phyloP scores from a whole-genome alignment of 768 basidiomycete species.

The Lactarius indigo region DNA sequence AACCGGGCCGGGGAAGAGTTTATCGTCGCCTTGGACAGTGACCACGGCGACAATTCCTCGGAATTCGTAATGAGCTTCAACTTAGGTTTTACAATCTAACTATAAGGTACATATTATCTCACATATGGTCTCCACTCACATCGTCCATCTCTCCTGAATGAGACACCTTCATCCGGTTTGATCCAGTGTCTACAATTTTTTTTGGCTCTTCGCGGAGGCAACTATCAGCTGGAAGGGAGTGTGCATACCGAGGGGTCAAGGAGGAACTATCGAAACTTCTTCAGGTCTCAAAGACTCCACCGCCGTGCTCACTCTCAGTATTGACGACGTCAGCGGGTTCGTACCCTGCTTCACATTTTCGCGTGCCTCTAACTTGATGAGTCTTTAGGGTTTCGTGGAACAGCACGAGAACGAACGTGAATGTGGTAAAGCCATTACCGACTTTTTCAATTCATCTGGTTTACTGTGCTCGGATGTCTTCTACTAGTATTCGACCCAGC shows the following conservation, averaged over 20 bases:
- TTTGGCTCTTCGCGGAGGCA: conserved; percentile 34
- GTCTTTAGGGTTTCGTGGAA: conserved; percentile 43
- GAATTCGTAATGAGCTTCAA: conserved; percentile 15
- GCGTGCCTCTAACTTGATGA: not conserved
- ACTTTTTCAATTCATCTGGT: conserved; percentile 46
- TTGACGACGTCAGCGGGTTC: conserved; percentile 45
- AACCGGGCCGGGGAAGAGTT: not conserved
- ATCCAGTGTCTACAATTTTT: too few species aligned
- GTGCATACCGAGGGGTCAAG: conserved; percentile 53
- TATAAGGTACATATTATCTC: conserved; percentile 12
- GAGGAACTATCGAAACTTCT: conserved; percentile 40
- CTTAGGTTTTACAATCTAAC: conserved; percentile 14
- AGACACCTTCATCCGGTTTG: conserved; percentile 58
- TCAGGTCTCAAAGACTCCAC: not conserved
- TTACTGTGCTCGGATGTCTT: conserved; percentile 58
- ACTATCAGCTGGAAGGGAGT: conserved; percentile 58
- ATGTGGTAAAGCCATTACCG: conserved; percentile 56
- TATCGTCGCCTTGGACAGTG: not conserved
- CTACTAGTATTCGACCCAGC: conserved; percentile 57
- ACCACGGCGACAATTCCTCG: conserved; percentile 1
- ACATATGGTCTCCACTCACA: not conserved
- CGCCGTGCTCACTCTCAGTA: conserved; percentile 5
- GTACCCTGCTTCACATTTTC: conserved; percentile 34
- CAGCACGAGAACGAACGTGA: conserved; percentile 67
- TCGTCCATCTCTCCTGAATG: conserved; percentile 23